Conservation (phyloP, 2,329 filamentous ascomycete genomes). For the Ophiocordyceps polyrhachis-furcata region DNA sequence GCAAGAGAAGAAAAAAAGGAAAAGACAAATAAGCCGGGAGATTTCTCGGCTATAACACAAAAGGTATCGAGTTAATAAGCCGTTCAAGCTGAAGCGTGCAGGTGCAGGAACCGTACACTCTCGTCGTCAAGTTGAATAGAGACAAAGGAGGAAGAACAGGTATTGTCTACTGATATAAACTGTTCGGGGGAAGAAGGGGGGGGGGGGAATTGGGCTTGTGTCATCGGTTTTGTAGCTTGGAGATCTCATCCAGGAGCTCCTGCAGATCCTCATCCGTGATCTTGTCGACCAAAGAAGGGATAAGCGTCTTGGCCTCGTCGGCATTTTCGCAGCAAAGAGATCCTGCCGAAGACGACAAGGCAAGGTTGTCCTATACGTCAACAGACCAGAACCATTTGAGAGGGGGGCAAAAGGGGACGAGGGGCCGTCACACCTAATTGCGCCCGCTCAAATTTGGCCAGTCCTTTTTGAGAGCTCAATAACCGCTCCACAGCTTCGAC, state of each 20-base stretch:
- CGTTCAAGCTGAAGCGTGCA: too few species aligned
- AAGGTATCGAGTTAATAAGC: too few species aligned
- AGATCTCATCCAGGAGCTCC: slow-evolving; percentile 76
- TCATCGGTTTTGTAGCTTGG: slow-evolving; percentile 43
- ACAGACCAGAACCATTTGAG: not conserved
- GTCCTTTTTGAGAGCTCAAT: slow-evolving; percentile 56
- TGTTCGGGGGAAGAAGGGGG: not conserved
- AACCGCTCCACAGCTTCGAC: slow-evolving; percentile 86
- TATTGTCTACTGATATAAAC: too few species aligned
- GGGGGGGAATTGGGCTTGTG: too few species aligned
- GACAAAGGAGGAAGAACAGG: too few species aligned
- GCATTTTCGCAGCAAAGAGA: slow-evolving; percentile 82
- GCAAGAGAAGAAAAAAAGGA: too few species aligned
- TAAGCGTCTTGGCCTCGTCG: slow-evolving; percentile 91
- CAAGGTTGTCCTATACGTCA: not conserved
- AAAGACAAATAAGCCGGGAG: too few species aligned
- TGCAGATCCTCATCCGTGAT: slow-evolving; percentile 79
- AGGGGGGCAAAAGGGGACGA: not conserved
- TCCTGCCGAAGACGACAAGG: slow-evolving; percentile 27
- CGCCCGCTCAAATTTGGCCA: slow-evolving; percentile 85
- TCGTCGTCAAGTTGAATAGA: too few species aligned
- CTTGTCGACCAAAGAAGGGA: slow-evolving; percentile 77
- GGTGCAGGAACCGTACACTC: too few species aligned
- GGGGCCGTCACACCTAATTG: slow-evolving; percentile 50
- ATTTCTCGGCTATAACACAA: too few species aligned